Percentiles rank a stretch among this genome's conserved stretches.
These are phyloP conservation scores for Raffaelea arxii DNA, from an alignment of 2,329 filamentous ascomycete genomes.

Conservation along the genomic window DNA sequence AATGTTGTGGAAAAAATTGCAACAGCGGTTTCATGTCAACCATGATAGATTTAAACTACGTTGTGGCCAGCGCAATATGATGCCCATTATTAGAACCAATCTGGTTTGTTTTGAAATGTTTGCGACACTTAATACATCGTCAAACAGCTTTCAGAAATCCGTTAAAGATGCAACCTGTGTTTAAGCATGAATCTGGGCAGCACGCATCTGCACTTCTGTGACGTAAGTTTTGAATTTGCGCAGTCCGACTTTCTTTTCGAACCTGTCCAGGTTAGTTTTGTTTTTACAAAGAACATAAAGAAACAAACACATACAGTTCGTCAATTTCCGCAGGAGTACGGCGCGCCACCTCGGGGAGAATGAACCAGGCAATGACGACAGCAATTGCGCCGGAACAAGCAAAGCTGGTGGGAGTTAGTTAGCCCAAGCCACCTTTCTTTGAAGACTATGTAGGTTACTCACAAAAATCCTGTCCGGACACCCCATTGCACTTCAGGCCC, in stretches of 20 bases:
- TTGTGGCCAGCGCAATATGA: too few species aligned
- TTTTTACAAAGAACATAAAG: background rate
- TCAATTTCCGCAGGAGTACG: slow-evolving; percentile 27
- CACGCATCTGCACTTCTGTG: slow-evolving; percentile 32
- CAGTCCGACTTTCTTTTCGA: slow-evolving; percentile 6
- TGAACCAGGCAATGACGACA: slow-evolving; percentile 24
- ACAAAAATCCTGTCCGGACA: slow-evolving; percentile 35
- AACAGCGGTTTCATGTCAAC: too few species aligned
- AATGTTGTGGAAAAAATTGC: too few species aligned
- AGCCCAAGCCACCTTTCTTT: background rate
- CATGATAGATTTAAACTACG: too few species aligned
- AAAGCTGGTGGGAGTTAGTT: slow-evolving; percentile 16
- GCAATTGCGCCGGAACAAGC: slow-evolving; percentile 22
- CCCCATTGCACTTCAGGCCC: slow-evolving; percentile 26
- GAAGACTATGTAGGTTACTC: slow-evolving; percentile 7
- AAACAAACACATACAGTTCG: slow-evolving; percentile 23
- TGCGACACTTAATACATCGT: too few species aligned
- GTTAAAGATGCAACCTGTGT: background rate
- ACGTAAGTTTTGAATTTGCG: slow-evolving; percentile 8
- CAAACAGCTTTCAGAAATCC: slow-evolving; percentile 5
- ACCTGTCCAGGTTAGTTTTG: background rate
- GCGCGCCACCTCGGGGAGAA: slow-evolving; percentile 25
- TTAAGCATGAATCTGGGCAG: slow-evolving; percentile 17
- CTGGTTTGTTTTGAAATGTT: too few species aligned
- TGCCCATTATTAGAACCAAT: too few species aligned